These are phyloP conservation scores for Fragaria nilgerrensis DNA, from an alignment of 306 rosid species.

Conservation along the genomic window DNA sequence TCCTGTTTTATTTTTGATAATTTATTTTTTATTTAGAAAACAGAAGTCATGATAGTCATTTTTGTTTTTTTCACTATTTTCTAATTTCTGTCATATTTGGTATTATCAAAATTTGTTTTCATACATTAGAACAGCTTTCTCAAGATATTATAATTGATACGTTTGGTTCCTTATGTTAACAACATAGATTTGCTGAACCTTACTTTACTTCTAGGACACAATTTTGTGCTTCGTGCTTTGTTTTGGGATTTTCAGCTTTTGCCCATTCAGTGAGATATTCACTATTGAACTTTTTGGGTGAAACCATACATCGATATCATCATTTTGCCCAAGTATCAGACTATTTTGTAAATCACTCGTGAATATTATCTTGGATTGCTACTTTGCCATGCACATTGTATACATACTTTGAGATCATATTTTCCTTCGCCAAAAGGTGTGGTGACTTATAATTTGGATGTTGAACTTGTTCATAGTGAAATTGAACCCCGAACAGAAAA, in stretches of 20 bases:
- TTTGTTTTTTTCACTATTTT: background rate
- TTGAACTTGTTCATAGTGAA: background rate
- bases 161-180: slow-evolving; percentile 1
- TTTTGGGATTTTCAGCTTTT: background rate
- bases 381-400: background rate
- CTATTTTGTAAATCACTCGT: background rate
- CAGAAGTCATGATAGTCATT: background rate
- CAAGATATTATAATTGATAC: background rate
- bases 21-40: background rate
- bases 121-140: background rate
- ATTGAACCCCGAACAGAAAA: background rate
- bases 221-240: background rate
- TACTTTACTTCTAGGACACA: background rate
- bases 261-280: background rate
- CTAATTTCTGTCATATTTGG: background rate
- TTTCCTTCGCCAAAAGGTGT: background rate
- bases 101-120: background rate
- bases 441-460: background rate
- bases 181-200: background rate
- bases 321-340: background rate
- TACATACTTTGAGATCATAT: background rate
- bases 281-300: background rate
- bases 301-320: background rate
- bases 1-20: background rate
- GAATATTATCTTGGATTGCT: background rate